Evolutionary conservation across 2,329 filamentous ascomycete genomes (phyloP).

Genomic region (Leptosphaerulina australis): DNA sequence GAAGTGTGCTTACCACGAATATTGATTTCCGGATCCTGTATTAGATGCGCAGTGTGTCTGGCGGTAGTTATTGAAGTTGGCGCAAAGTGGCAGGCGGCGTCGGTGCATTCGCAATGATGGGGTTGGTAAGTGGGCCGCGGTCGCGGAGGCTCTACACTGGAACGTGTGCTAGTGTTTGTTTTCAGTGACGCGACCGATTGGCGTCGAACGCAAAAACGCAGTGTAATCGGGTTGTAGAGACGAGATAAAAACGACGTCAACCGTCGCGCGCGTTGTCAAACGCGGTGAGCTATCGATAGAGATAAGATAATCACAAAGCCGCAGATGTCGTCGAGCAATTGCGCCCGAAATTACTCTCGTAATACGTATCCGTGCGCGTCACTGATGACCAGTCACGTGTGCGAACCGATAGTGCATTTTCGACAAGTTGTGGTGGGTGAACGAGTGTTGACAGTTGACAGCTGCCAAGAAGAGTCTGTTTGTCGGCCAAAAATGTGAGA

Average conservation of each 20-base stretch:
- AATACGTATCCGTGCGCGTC: slow-evolving; percentile 20
- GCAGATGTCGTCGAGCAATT: slow-evolving; percentile 14
- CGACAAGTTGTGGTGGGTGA: slow-evolving; percentile 10
- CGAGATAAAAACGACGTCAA: slow-evolving; percentile 11
- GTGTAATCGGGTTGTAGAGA: slow-evolving; percentile 1
- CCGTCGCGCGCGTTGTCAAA: slow-evolving; percentile 12
- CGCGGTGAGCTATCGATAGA: slow-evolving; percentile 22
- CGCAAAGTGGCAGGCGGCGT: slow-evolving; percentile 19
- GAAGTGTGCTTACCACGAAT: slow-evolving; percentile 14
- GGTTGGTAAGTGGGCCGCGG: slow-evolving; percentile 20
- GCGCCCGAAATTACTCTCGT: slow-evolving; percentile 17
- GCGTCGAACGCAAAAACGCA: slow-evolving; percentile 11
- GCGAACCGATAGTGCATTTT: slow-evolving; percentile 13
- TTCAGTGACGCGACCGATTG: slow-evolving; percentile 20
- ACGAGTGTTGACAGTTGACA: slow-evolving; percentile 6
- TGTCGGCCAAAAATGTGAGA: not conserved
- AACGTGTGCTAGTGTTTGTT: slow-evolving; percentile 19
- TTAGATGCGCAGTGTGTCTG: slow-evolving; percentile 10
- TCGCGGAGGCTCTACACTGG: slow-evolving; percentile 13
- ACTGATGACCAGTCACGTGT: slow-evolving; percentile 15
- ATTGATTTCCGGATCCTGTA: not conserved
- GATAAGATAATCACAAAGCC: slow-evolving; percentile 15
- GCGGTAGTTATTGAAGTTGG: slow-evolving; percentile 10
- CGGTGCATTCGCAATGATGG: slow-evolving; percentile 21
- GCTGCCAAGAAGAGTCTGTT: not conserved